Conservation (phyloP, 2,329 filamentous ascomycete species). For the Trichoderma oligosporum region DNA sequence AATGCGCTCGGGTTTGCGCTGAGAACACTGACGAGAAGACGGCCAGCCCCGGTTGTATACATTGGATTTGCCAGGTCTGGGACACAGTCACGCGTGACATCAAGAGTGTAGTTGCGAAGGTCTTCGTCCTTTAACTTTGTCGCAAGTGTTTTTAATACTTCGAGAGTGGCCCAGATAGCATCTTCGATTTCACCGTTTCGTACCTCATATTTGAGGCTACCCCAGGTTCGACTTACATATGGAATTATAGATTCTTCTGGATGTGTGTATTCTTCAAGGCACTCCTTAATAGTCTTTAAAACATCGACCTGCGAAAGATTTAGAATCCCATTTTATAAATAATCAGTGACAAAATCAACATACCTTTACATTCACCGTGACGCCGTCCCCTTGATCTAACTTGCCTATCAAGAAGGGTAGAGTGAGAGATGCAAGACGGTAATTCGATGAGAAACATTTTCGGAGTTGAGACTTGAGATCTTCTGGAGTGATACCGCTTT, state of each 20-base stretch:
- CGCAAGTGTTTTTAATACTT: constrained; percentile 50
- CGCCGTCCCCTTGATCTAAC: constrained; percentile 55
- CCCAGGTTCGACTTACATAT: constrained; percentile 51
- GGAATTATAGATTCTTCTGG: constrained; percentile 47
- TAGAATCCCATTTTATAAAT: constrained; percentile 1
- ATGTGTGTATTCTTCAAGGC: constrained; percentile 47
- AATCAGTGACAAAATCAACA: not conserved
- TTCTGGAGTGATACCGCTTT: constrained; percentile 52
- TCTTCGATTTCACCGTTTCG: constrained; percentile 58
- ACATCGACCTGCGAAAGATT: constrained; percentile 46
- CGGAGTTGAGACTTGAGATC: constrained; percentile 53
- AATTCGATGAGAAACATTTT: constrained; percentile 50
- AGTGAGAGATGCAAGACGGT: constrained; percentile 42
- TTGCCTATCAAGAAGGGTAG: constrained; percentile 55
- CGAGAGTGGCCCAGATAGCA: constrained; percentile 53
- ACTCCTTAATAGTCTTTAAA: constrained; percentile 52
- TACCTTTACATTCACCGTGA: constrained; percentile 57
- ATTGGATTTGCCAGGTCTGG: constrained; percentile 51
- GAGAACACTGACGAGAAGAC: constrained; percentile 49
- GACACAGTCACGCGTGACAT: constrained; percentile 51
- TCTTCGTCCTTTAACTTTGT: constrained; percentile 43
- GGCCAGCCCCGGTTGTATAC: constrained; percentile 51
- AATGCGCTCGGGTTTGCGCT: constrained; percentile 49
- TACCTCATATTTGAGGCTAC: constrained; percentile 60
- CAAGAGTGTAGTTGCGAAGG: constrained; percentile 45